These are phyloP conservation scores for Apophysomyces sp. DNA, from an alignment of 371 early-diverging fungal species.

Conservation along the genomic window DNA sequence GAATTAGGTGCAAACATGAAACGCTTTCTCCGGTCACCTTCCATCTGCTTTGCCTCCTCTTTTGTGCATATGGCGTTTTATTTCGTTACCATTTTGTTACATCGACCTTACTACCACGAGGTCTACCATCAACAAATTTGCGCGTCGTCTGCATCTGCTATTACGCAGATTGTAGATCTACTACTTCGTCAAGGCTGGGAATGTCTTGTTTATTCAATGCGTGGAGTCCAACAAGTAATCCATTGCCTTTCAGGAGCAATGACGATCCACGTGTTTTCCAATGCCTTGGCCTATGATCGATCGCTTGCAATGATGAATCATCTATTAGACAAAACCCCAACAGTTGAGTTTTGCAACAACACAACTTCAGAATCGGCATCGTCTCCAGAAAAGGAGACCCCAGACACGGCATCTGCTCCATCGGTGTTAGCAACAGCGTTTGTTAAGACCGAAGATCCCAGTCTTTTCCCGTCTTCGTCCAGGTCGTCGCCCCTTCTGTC, in stretches of 20 bases:
- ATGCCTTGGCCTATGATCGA: constrained; percentile 12
- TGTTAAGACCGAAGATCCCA: neutral
- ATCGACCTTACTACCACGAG: constrained; percentile 12
- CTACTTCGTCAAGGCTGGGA: constrained; percentile 28
- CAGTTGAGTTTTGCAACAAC: constrained; percentile 9
- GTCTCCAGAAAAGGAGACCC: neutral
- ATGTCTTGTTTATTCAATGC: constrained; percentile 40
- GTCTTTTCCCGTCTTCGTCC: neutral
- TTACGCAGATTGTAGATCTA: constrained; percentile 22
- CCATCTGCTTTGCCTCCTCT: constrained; percentile 19
- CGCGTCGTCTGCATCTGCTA: constrained; percentile 23
- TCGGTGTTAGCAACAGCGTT: neutral
- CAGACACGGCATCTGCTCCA: neutral
- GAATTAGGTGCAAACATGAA: neutral
- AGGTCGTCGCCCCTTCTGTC: neutral
- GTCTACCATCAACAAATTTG: constrained; percentile 16
- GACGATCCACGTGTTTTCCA: constrained; percentile 25
- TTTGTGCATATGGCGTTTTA: constrained; percentile 20
- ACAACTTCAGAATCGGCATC: neutral
- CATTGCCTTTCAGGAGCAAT: constrained; percentile 40
- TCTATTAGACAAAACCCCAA: constrained; percentile 15
- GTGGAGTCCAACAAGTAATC: constrained; percentile 40
- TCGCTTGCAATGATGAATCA: constrained; percentile 12
- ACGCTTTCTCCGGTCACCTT: neutral
- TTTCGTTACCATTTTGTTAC: constrained; percentile 20